Evolutionary conservation across 2,329 filamentous ascomycete genomes (phyloP), one percentile per base, ranked within the genome.

Genomic region (Mycocentrospora acerina): DNA sequence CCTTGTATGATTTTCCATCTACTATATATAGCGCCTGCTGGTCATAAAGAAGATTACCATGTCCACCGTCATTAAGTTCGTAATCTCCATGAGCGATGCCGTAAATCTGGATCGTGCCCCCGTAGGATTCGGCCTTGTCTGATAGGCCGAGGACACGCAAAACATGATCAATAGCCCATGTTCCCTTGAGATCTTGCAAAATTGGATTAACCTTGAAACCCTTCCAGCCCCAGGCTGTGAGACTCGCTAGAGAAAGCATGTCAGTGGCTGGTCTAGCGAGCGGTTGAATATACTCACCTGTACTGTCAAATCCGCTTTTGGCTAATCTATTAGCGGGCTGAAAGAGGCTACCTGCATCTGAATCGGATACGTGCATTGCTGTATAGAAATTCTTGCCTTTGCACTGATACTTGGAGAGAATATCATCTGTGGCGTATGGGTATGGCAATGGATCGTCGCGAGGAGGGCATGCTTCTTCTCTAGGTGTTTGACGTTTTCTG

Each of bases 321-420:
- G 40, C 34, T 8, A 31, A 25, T 19, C 32, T 31, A 7, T 35
- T 31, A 3, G 10, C 7, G 4, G 40, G 40, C 5, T 24, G 31
- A 29, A 43, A 43, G 5, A 43, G 35, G 12, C 14, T 43, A 18
- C 35, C 40, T 6, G 40, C 32, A 4, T 19, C 28, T 18, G 26
- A 18, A 12, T 19, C 38, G 2, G 35, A 19, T 3, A 24, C 24
- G 12, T 39, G 40, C 35, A 43, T 39, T 2, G 40, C 40, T 10
- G 14, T 31, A 24, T n/a, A 26, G 12, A 43, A 43, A 16, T 32
- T 29, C 35, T 36, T 17, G 12, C 40, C 40, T 13, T 35, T 38
- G 28, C 40, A 43, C 26, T 43, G 35, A n/a, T 24, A 35, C 12
- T 14, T 30, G 9, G 19, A 18, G 15, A 28, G 38, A 10, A 28